Evolutionary conservation across 345 rosid species (phyloP).

Genomic region (Microcos paniculata): DNA sequence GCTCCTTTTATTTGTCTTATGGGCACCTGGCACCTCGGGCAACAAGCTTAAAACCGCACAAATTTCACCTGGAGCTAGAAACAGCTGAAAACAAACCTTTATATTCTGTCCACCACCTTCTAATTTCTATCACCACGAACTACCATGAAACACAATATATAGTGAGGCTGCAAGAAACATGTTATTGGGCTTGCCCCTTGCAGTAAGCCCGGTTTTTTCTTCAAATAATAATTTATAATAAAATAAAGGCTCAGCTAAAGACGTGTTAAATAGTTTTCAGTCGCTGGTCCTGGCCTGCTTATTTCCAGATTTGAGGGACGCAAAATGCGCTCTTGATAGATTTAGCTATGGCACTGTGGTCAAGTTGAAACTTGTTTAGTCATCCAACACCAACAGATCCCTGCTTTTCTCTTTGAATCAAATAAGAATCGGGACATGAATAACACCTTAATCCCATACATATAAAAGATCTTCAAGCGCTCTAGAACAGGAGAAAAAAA

Average conservation of each 20-base stretch:
- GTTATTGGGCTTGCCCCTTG: not conserved
- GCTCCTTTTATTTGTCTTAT: not conserved
- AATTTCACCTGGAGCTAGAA: not conserved
- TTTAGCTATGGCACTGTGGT: not conserved
- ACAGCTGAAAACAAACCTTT: not conserved
- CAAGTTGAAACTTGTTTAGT: not conserved
- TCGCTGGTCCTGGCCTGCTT: too few species aligned
- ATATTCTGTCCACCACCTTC: not conserved
- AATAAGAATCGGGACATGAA: not conserved
- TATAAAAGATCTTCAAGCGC: not conserved
- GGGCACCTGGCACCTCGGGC: too few species aligned
- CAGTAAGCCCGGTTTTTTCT: not conserved
- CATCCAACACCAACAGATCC: not conserved
- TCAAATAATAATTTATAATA: too few species aligned
- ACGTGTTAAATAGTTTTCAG: too few species aligned
- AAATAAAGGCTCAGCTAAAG: too few species aligned
- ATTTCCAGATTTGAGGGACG: not conserved
- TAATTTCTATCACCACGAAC: not conserved
- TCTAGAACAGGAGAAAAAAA: not conserved
- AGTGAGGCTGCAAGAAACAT: not conserved
- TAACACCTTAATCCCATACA: not conserved
- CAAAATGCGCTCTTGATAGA: not conserved
- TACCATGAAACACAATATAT: not conserved
- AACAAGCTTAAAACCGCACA: not conserved
- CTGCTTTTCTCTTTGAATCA: not conserved